Conservation (phyloP, 768 basidiomycete species). For the Phylloporus rhodoxanthus region DNA sequence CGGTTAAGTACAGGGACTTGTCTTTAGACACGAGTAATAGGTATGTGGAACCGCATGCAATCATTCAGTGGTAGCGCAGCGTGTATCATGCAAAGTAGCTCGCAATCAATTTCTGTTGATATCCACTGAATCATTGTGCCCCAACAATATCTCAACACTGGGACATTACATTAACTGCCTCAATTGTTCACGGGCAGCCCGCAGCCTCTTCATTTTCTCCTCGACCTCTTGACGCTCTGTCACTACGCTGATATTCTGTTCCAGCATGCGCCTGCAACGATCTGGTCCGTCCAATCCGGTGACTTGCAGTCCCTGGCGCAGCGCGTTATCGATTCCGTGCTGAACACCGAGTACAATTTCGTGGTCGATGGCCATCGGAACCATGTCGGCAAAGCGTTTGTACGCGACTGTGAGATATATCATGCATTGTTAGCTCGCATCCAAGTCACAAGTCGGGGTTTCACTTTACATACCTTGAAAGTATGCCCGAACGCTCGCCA, state of each 20-base stretch:
- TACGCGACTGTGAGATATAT: conserved; percentile 35
- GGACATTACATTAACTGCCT: conserved; percentile 11
- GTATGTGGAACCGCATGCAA: no score
- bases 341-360: conserved; percentile 42
- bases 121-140: no score
- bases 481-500: conserved; percentile 68
- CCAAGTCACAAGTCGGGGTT: not conserved
- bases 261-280: conserved; percentile 47
- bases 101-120: no score
- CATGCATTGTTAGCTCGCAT: not conserved
- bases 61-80: no score
- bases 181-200: conserved; percentile 40
- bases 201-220: conserved; percentile 48
- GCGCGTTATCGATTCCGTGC: conserved; percentile 38
- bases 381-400: conserved; percentile 40
- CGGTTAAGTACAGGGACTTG: no score
- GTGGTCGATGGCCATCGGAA: conserved; percentile 39
- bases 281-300: conserved; percentile 40
- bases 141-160: no score
- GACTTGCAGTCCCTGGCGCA: conserved; percentile 48
- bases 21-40: no score
- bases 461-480: conserved; percentile 65
- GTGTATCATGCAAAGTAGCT: no score
- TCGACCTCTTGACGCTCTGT: conserved; percentile 42
- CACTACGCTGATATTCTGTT: conserved; percentile 43